Conservation (phyloP, 2,329 filamentous ascomycete genomes). For the Diplodia mutila region DNA sequence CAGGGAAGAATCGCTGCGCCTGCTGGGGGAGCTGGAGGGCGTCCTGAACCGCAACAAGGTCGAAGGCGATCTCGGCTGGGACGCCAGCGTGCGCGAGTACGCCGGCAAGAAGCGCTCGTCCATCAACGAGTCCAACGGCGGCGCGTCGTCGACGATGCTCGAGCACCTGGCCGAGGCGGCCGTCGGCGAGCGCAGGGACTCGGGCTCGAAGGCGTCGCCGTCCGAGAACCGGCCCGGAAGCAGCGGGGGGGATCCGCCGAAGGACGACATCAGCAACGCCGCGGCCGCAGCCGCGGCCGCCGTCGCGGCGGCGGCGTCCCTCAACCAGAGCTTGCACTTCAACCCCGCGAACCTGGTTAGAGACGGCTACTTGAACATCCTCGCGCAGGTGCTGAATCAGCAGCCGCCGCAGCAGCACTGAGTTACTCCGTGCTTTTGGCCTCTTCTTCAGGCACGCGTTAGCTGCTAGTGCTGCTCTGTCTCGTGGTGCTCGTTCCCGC, state of each 20-base stretch:
- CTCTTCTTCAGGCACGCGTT: background rate
- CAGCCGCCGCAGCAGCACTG: slow-evolving; percentile 18
- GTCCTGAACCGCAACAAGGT: slow-evolving; percentile 38
- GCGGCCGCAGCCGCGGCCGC: slow-evolving; percentile 41
- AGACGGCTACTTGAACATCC: slow-evolving; percentile 13
- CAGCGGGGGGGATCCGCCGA: slow-evolving; percentile 32
- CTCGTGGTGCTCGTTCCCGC: background rate
- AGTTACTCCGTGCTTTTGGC: background rate
- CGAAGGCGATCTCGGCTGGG: slow-evolving; percentile 41
- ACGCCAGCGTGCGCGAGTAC: slow-evolving; percentile 38
- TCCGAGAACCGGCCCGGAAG: slow-evolving; percentile 32
- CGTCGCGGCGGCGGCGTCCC: slow-evolving; percentile 40
- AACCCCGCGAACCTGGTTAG: slow-evolving; percentile 16
- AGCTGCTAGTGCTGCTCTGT: background rate
- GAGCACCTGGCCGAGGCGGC: slow-evolving; percentile 45
- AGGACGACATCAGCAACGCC: slow-evolving; percentile 35
- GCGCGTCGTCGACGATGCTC: slow-evolving; percentile 41
- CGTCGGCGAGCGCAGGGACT: slow-evolving; percentile 30
- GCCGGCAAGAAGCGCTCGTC: slow-evolving; percentile 32
- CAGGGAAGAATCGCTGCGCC: slow-evolving; percentile 40
- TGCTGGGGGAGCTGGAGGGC: slow-evolving; percentile 43
- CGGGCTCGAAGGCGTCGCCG: background rate
- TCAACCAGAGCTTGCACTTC: slow-evolving; percentile 24
- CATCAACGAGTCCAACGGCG: slow-evolving; percentile 28
- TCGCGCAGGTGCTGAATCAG: slow-evolving; percentile 13